Evolutionary conservation across 495 filamentous ascomycete species (phyloP).

Genomic region (Penicillium desertorum): DNA sequence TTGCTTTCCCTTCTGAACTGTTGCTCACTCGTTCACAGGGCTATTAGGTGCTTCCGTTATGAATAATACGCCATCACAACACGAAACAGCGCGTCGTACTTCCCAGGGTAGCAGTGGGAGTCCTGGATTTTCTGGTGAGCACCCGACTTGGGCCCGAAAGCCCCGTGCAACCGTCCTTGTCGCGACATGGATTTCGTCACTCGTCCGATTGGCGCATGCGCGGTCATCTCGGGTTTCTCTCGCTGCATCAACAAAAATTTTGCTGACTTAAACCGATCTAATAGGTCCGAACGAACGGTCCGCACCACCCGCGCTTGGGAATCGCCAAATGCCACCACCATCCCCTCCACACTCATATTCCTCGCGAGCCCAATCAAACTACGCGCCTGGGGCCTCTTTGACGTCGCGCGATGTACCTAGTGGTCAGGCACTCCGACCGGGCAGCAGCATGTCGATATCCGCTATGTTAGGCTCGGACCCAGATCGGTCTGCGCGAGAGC

Average conservation of each 20-base stretch:
- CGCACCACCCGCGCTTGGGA: slow-evolving; percentile 49
- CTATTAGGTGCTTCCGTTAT: slow-evolving; percentile 30
- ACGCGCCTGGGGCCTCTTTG: slow-evolving; percentile 46
- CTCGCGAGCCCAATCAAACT: slow-evolving; percentile 43
- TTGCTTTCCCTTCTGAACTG: slow-evolving; percentile 16
- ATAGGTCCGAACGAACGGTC: slow-evolving; percentile 39
- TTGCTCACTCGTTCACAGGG: slow-evolving; percentile 11
- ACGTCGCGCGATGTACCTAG: slow-evolving; percentile 53
- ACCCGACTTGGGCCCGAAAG: slow-evolving; percentile 7
- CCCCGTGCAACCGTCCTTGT: slow-evolving; percentile 8
- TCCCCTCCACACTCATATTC: slow-evolving; percentile 57
- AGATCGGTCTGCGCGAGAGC: slow-evolving; percentile 43
- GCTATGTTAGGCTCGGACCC: slow-evolving; percentile 72
- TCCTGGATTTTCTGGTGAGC: slow-evolving; percentile 41
- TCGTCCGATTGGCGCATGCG: slow-evolving; percentile 1
- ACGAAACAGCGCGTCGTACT: slow-evolving; percentile 34
- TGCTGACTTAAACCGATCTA: slow-evolving; percentile 1
- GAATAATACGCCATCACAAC: slow-evolving; percentile 30
- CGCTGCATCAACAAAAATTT: neutral
- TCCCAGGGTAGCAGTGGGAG: slow-evolving; percentile 41
- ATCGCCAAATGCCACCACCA: slow-evolving; percentile 60
- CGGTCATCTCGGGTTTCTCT: slow-evolving; percentile 6
- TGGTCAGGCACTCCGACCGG: slow-evolving; percentile 52
- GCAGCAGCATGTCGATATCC: slow-evolving; percentile 93
- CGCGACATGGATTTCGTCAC: slow-evolving; percentile 8